These are phyloP conservation scores for Groenewaldozyma tartarivorans DNA, from an alignment of 805 yeast species.

Conservation along the genomic window DNA sequence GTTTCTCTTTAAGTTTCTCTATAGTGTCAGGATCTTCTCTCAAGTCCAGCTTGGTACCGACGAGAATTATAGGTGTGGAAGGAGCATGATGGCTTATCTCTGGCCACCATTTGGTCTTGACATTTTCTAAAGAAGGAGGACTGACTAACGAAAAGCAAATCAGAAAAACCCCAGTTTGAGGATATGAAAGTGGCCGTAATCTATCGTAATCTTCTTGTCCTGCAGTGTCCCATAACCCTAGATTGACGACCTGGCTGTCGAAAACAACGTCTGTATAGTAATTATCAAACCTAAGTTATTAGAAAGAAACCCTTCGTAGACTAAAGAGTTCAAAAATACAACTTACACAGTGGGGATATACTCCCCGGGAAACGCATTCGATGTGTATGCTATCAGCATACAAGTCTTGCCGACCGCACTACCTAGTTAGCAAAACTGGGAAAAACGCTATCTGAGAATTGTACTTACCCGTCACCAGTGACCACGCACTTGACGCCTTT, in stretches of 20 bases:
- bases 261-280: conserved; percentile 80
- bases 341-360: conserved; percentile 77
- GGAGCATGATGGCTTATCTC: conserved; percentile 81
- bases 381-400: conserved; percentile 76
- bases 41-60: conserved; percentile 85
- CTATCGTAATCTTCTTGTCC: conserved; percentile 92
- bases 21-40: conserved; percentile 73
- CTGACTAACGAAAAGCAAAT: conserved; percentile 79
- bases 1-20: conserved; percentile 49
- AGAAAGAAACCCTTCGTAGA: background rate
- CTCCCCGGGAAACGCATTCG: conserved; percentile 87
- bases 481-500: conserved; percentile 87
- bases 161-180: conserved; percentile 82
- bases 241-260: conserved; percentile 70
- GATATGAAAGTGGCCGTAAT: conserved; percentile 79
- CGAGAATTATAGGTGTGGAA: conserved; percentile 54
- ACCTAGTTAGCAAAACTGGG: conserved; percentile 8
- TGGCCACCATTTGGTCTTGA: conserved; percentile 75
- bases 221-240: conserved; percentile 94
- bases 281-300: conserved; percentile 49
- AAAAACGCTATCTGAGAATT: conserved; percentile 1
- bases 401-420: conserved; percentile 92
- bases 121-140: conserved; percentile 72
- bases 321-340: background rate
- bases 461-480: conserved; percentile 72